These are phyloP conservation scores for Lotmaria passim DNA, from an alignment of 208 protist species.

Conservation along the genomic window DNA sequence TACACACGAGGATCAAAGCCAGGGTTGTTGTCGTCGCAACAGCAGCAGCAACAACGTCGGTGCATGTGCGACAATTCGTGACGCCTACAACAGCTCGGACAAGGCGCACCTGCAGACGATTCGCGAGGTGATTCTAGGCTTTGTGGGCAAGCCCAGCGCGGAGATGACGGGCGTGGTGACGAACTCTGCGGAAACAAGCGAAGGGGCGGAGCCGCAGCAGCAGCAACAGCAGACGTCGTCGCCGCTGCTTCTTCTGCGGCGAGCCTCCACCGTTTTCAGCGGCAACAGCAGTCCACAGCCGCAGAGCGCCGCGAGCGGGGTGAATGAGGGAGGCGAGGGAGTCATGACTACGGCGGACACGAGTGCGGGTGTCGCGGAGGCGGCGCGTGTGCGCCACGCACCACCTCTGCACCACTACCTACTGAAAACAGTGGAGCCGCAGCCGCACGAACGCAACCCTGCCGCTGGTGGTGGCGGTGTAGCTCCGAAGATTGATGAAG, in stretches of 20 bases:
- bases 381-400: slow-evolving; percentile 10
- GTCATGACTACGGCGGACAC: neutral
- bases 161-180: neutral
- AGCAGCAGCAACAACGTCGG: slow-evolving; percentile 18
- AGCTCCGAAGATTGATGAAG: neutral
- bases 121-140: slow-evolving; percentile 31
- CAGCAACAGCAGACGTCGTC: neutral
- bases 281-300: neutral
- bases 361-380: too few relatives aligned
- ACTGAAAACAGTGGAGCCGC: slow-evolving; percentile 35
- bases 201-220: neutral
- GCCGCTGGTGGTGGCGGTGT: neutral
- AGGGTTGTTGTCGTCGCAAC: too few relatives aligned
- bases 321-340: neutral
- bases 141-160: slow-evolving; percentile 17
- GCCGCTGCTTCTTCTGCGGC: neutral
- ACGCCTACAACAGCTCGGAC: slow-evolving; percentile 19
- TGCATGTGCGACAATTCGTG: slow-evolving; percentile 34
- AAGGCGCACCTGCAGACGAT: slow-evolving; percentile 27
- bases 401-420: slow-evolving; percentile 34
- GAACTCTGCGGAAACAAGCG: neutral
- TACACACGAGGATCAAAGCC: too few relatives aligned
- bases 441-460: slow-evolving; percentile 10
- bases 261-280: neutral
- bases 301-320: neutral